Conservation (phyloP, 2,329 filamentous ascomycete genomes). For the Botryotinia calthae region DNA sequence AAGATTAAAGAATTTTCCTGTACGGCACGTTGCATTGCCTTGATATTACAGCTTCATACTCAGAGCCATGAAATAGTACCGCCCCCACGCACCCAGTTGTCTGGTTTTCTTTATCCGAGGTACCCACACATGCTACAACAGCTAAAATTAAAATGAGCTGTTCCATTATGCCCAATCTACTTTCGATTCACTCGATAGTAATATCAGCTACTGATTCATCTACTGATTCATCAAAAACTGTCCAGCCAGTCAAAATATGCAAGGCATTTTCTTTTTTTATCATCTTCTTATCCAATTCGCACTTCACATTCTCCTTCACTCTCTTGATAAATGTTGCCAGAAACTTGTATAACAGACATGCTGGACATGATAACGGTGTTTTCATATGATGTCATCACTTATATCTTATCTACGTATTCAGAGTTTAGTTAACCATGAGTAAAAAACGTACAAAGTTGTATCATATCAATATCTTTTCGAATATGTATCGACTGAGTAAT, state of each 20-base stretch:
- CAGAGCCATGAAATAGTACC: not conserved
- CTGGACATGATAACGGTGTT: rapidly evolving
- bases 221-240: no score
- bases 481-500: rapidly evolving
- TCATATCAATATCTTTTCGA: not conserved
- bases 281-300: not conserved
- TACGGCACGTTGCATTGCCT: not conserved
- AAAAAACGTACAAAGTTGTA: not conserved
- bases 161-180: not conserved
- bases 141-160: not conserved
- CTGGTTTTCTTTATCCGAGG: not conserved
- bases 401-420: not conserved
- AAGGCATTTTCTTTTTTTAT: not conserved
- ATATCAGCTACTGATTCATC: no score
- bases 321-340: not conserved
- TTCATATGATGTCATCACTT: not conserved
- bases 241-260: not conserved
- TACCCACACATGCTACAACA: not conserved
- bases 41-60: not conserved
- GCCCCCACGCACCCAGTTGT: not conserved
- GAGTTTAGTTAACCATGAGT: not conserved
- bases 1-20: not conserved
- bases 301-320: not conserved
- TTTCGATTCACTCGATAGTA: not conserved
- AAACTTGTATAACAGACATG: not conserved